Evolutionary conservation across 805 yeast genomes (phyloP), one percentile per base, ranked within the genome.

Genomic region (Ogataea allantospora): DNA sequence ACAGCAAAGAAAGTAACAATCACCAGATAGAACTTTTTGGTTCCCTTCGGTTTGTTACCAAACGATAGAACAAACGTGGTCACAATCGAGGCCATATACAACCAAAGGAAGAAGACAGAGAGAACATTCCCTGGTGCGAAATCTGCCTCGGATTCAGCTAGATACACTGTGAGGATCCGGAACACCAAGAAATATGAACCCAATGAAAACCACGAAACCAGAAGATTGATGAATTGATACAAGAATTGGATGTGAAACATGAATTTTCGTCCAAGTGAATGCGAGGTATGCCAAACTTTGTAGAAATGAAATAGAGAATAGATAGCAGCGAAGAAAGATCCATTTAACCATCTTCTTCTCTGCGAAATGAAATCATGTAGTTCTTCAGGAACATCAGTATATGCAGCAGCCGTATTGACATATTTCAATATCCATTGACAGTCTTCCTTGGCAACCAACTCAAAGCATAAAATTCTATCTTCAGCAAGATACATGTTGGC

Each of bases 401-500:
- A 88, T 0, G 97, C 98, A 46, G 77, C 77, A 4, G 97, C 95
- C 39, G 81, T 75, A 56, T 84, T 84, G 51, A 91, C 95, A 54
- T 88, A 91, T 51, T 81, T 78, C 51, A 93, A 73, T 14, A 85
- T 66, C 86, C 96, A 91, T 44, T 78, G 71, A 45, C 80, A 73
- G 31, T 75, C 63, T 42, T 69, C 70, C 55, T 91, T 91, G 2
- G 96, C 93, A n/a, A 91, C 95, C 35, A 91, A 71, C 63, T 91
- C 98, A 67, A 87, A 91, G 72, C 98, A 93, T 50, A 91, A 68
- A 38, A 91, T 88, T 63, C 98, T 77, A 64, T 93, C 99, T 65
- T 91, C 98, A 6, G 99, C 99, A 39, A 91, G 73, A 62, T 89
- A 93, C 98, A 93, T 91, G 60, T 91, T 91, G 3, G 96, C 83